Percentiles rank a stretch among this genome's conserved stretches.
These are phyloP conservation scores for Fusarium keratoplasticum DNA, from an alignment of 2,329 filamentous ascomycete genomes.

Conservation along the genomic window DNA sequence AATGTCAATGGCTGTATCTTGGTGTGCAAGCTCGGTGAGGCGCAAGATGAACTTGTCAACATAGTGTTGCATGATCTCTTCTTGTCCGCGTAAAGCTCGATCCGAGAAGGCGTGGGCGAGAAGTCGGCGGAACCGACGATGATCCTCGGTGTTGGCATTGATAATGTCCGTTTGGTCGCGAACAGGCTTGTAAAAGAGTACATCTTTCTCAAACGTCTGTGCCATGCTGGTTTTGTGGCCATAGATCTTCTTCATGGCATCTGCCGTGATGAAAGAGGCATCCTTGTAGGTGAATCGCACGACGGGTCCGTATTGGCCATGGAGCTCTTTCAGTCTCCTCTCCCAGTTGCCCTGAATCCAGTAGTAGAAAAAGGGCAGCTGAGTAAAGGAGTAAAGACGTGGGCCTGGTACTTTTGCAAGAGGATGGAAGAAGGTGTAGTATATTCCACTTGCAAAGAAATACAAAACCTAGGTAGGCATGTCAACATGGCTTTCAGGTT, in stretches of 20 bases:
- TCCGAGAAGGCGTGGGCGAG: background rate
- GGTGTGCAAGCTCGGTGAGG: background rate
- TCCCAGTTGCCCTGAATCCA: background rate
- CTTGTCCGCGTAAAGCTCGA: background rate
- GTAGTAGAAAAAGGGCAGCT: background rate
- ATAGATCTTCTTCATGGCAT: conserved; percentile 3
- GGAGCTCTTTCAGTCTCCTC: background rate
- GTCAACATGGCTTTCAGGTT: background rate
- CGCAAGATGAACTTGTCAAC: background rate
- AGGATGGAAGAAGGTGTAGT: background rate
- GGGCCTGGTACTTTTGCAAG: background rate
- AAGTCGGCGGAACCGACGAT: background rate
- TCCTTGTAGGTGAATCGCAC: background rate
- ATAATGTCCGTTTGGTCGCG: background rate
- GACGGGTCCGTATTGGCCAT: background rate
- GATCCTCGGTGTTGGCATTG: background rate
- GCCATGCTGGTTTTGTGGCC: background rate
- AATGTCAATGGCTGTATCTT: background rate
- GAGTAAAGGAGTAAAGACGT: background rate
- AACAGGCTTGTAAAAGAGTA: background rate
- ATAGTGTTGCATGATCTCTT: background rate
- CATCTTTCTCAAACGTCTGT: background rate
- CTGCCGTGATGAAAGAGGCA: background rate
- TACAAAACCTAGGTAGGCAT: background rate
- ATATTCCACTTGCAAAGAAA: background rate